phyloP scores from a whole-genome alignment of 179 eudicot genomes.

The Vitellaria paradoxa region DNA sequence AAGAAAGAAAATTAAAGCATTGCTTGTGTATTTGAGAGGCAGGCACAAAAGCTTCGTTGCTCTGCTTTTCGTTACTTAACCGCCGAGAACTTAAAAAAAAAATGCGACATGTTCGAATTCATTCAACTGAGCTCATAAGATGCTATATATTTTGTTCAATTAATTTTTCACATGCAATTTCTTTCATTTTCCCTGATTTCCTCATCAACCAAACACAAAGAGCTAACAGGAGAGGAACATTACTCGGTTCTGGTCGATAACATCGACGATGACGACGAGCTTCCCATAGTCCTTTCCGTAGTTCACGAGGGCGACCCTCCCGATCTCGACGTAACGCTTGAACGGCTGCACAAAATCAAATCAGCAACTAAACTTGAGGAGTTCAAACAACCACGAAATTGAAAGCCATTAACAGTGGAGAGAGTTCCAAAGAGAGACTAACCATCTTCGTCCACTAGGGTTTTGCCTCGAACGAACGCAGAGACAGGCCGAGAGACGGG shows the following conservation, averaged over 20 bases:
- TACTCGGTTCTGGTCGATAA: constrained; percentile 60
- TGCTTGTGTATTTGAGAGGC: neutral
- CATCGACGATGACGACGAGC: constrained; percentile 77
- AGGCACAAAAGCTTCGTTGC: too few relatives aligned
- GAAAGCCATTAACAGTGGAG: neutral
- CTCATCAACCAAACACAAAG: constrained; percentile 4
- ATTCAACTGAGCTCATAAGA: neutral
- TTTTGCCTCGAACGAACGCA: neutral
- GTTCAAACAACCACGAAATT: too few relatives aligned
- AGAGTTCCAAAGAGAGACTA: constrained; percentile 7
- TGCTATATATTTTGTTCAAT: neutral
- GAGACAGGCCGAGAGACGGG: neutral
- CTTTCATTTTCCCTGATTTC: neutral
- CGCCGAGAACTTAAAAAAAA: too few relatives aligned
- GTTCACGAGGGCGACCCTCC: constrained; percentile 70
- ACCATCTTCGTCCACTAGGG: constrained; percentile 9
- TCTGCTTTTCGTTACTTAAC: too few relatives aligned
- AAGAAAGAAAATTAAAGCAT: neutral
- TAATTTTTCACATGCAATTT: neutral
- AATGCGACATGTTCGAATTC: neutral
- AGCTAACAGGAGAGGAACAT: neutral
- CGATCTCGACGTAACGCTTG: constrained; percentile 85
- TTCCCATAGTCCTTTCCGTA: constrained; percentile 74
- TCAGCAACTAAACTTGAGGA: neutral
- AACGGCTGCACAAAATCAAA: constrained; percentile 48